Evolutionary conservation across 495 filamentous ascomycete genomes (phyloP), one percentile per base, ranked within the genome.

Genomic region (Aspergillus baeticus): DNA sequence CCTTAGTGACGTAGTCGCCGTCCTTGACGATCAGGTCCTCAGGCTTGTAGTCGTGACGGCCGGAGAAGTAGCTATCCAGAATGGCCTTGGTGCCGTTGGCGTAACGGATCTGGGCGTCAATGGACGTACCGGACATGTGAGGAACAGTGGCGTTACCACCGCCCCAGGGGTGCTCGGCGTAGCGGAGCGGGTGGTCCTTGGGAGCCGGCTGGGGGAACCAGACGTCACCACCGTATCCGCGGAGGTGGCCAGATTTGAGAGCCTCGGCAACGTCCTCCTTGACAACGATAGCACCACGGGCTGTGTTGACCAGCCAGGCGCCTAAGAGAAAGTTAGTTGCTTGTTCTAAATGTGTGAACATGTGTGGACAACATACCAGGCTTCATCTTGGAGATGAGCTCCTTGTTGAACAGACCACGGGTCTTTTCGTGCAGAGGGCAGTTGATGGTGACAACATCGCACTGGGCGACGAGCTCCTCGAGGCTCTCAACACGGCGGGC

Each of bases 321-420:
- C 90, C 87, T 88, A 54, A 20, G 6, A 8, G 6, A 8, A 52
- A 60, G 60, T 55, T 49, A 60, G 43, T 57, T 14, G 22, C 33
- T 29, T 10, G 20, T 15, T 41, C 23, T 35, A 31, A 17, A 5
- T 38, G n/a, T 36, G 10, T 15, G 0, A 43, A 17, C 17, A 23
- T 18, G 18, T 10, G n/a, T 23, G 31, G 17, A 63, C 8, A 3
- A 29, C 80, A 68, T 73, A 85, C 88, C 92, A 69, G 86, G 86
- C 90, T 98, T 98, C 94, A 98, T 98, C 89, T 97, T 97, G 65
- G 87, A 82, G 66, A 98, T 96, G 58, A 98, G 83, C n/a, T 97
- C 91, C 88, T 98, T 98, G 84, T 97, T 96, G 82, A 98, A 98
- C 63, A 98, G 71, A 59, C 94, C 94, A 31, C 83, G 81, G 42